Percentiles rank a stretch among this genome's conserved stretches.
phyloP scores from a whole-genome alignment of 129 eudicot species.

The Helianthus annuus region HanXRQr2.0-SUNRISE NC_035435.2:9382504-9383003 shows the following conservation, averaged over 20 bases:
- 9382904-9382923: background rate
- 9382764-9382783: background rate
- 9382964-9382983: background rate
- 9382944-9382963: background rate
- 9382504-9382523: no score
- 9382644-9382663: slow-evolving; percentile 91
- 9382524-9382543: no score
- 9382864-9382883: slow-evolving; percentile 98
- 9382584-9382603: slow-evolving; percentile 59
- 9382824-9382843: slow-evolving; percentile 92
- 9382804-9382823: slow-evolving; percentile 13
- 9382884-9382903: slow-evolving; percentile 84
- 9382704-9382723: no score
- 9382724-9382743: background rate
- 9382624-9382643: slow-evolving; percentile 94
- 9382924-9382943: background rate
- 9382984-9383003: background rate
- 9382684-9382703: slow-evolving; percentile 7
- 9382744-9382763: background rate
- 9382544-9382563: no score
- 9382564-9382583: slow-evolving; percentile 10
- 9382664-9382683: slow-evolving; percentile 71
- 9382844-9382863: slow-evolving; percentile 88
- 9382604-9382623: slow-evolving; percentile 90
- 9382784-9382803: slow-evolving; percentile 9